Conservation (phyloP, 2,329 filamentous ascomycete species). For the Atkinsonella texensis region DNA sequence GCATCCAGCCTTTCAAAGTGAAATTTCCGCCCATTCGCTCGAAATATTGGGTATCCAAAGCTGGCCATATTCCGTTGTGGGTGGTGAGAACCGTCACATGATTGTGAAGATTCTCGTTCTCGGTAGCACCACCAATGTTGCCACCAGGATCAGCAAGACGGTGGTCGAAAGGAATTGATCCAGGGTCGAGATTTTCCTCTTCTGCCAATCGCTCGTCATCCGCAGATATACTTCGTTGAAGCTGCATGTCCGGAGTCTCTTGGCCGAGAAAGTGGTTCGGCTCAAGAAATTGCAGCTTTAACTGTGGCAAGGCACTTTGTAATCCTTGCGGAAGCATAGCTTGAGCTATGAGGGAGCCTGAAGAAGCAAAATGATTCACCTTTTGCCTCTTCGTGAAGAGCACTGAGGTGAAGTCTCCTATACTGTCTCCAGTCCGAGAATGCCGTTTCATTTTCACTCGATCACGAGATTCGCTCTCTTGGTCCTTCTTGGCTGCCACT, state of each 20-base stretch:
- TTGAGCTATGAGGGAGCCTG: not conserved
- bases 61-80: slow-evolving; percentile 20
- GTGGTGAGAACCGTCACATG: slow-evolving; percentile 13
- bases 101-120: not conserved
- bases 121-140: not conserved
- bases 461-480: slow-evolving; percentile 12
- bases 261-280: slow-evolving; percentile 6
- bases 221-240: not conserved
- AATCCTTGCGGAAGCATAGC: not conserved
- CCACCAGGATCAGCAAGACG: not conserved
- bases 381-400: not conserved
- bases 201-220: not conserved
- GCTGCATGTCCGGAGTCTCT: slow-evolving; percentile 1
- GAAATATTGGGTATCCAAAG: slow-evolving; percentile 20
- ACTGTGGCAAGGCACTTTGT: not conserved
- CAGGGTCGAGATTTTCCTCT: not conserved
- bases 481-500: slow-evolving; percentile 20
- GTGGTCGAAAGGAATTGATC: not conserved
- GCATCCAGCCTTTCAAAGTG: slow-evolving; percentile 31
- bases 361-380: not conserved
- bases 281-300: slow-evolving; percentile 4
- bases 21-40: slow-evolving; percentile 26
- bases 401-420: not conserved
- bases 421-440: slow-evolving; percentile 1
- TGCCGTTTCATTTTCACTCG: slow-evolving; percentile 8